A percentile compares a stretch with the other conserved stretches of the same genome.
Evolutionary conservation across 305 asterid species (phyloP).

Genomic region (Fraxinus latifolia): DNA sequence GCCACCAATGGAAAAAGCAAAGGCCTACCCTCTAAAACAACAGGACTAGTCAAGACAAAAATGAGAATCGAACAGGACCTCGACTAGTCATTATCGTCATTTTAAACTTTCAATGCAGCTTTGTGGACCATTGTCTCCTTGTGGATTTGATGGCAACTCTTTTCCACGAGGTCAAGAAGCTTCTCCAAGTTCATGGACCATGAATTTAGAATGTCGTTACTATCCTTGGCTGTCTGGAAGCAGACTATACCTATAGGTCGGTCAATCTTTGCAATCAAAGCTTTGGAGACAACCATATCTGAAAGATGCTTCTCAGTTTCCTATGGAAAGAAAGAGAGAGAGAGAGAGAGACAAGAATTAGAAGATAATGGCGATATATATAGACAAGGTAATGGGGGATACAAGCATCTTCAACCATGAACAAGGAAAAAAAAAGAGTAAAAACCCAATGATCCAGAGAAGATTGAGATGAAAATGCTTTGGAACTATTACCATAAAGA

Average conservation of each 20-base stretch:
- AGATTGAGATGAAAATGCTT: not conserved
- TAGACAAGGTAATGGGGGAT: not conserved
- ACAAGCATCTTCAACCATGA: not conserved
- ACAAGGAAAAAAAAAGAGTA: not conserved
- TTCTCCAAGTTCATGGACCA: constrained; percentile 89
- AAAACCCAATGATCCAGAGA: not conserved
- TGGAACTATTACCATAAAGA: not conserved
- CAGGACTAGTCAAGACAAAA: not conserved
- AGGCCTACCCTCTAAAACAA: not conserved
- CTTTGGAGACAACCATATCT: constrained; percentile 91
- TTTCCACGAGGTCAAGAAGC: constrained; percentile 94
- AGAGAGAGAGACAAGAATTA: not conserved
- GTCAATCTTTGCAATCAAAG: constrained; percentile 80
- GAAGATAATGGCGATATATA: not conserved
- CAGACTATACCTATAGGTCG: constrained; percentile 74
- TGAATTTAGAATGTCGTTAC: constrained; percentile 78
- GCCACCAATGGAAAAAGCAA: not conserved
- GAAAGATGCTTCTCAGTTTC: constrained; percentile 89
- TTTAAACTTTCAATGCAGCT: constrained; percentile 64
- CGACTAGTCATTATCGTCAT: not conserved
- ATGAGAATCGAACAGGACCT: not conserved
- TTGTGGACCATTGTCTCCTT: constrained; percentile 95
- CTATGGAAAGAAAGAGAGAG: constrained; percentile 27
- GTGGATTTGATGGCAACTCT: constrained; percentile 99
- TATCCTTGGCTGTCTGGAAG: constrained; percentile 79